Conservation (phyloP, 2,329 filamentous ascomycete genomes). For the Colletotrichum abscissum region DNA sequence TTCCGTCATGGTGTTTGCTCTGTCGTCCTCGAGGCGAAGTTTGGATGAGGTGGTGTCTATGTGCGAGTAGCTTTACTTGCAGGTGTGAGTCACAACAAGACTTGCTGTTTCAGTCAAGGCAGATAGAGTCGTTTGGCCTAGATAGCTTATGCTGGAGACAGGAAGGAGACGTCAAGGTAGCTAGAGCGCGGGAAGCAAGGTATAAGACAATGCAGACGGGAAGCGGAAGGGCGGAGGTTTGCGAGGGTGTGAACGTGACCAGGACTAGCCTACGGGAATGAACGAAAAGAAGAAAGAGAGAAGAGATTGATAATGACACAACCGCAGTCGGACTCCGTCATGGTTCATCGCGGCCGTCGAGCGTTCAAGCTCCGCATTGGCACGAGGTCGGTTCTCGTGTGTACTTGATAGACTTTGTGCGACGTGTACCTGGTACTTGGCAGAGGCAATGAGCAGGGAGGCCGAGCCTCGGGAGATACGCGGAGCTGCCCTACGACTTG, state of each 20-base stretch:
- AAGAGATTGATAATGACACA: slow-evolving; percentile 21
- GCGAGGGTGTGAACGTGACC: neutral
- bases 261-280: neutral
- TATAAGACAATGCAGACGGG: neutral
- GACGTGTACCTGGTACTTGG: slow-evolving; percentile 17
- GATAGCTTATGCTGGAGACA: slow-evolving; percentile 4
- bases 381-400: neutral
- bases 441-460: slow-evolving; percentile 1
- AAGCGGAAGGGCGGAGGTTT: neutral
- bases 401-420: neutral
- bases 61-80: neutral
- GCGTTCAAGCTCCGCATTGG: neutral
- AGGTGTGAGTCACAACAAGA: neutral
- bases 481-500: neutral
- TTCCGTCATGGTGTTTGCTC: slow-evolving; percentile 18
- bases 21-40: slow-evolving; percentile 7
- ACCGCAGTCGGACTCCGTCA: slow-evolving; percentile 5
- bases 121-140: slow-evolving; percentile 10
- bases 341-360: neutral
- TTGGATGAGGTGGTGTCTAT: neutral
- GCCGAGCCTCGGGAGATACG: neutral
- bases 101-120: neutral
- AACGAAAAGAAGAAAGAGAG: slow-evolving; percentile 10
- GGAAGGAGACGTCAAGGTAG: neutral
- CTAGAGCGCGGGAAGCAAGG: slow-evolving; percentile 7